A percentile compares a stretch with the other conserved stretches of the same genome.
Evolutionary conservation across 106 monocot genomes (phyloP).

Genomic region (Gastrodia elata): DNA sequence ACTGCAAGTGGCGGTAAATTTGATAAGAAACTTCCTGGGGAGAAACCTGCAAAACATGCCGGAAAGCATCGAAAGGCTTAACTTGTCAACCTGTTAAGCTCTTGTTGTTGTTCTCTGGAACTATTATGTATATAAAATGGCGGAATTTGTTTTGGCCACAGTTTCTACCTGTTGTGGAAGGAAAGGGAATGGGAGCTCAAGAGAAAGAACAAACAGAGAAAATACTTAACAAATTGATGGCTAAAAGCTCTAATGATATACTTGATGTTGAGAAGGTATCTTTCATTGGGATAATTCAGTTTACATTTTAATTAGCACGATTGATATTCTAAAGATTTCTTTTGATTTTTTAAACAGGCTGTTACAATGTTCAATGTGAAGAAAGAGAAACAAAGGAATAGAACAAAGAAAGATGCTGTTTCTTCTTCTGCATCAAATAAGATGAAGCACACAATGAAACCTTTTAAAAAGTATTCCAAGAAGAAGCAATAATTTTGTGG

Average conservation of each 20-base stretch:
- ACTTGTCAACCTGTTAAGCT: not conserved
- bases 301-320: not conserved
- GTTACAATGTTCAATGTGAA: conserved; percentile 59
- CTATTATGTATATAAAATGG: not conserved
- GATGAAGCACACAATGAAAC: conserved; percentile 34
- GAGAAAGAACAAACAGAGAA: conserved; percentile 86
- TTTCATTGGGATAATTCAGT: not conserved
- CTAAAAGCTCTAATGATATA: conserved; percentile 58
- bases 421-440: conserved; percentile 25
- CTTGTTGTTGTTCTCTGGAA: not conserved
- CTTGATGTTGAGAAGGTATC: conserved; percentile 87
- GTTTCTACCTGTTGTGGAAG: conserved; percentile 91
- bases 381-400: conserved; percentile 38
- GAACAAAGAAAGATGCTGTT: conserved; percentile 11
- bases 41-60: conserved; percentile 78
- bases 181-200: conserved; percentile 75
- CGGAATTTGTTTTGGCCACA: conserved; percentile 11
- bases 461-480: conserved; percentile 23
- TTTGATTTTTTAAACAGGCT: conserved; percentile 22
- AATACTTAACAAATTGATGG: conserved; percentile 67
- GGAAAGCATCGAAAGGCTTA: conserved; percentile 82
- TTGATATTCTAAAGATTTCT: not conserved
- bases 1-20: conserved; percentile 93
- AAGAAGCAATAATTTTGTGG: conserved; percentile 8
- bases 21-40: conserved; percentile 89